phyloP scores from a whole-genome alignment of 345 rosid species.

The Ceriops tagal region DNA sequence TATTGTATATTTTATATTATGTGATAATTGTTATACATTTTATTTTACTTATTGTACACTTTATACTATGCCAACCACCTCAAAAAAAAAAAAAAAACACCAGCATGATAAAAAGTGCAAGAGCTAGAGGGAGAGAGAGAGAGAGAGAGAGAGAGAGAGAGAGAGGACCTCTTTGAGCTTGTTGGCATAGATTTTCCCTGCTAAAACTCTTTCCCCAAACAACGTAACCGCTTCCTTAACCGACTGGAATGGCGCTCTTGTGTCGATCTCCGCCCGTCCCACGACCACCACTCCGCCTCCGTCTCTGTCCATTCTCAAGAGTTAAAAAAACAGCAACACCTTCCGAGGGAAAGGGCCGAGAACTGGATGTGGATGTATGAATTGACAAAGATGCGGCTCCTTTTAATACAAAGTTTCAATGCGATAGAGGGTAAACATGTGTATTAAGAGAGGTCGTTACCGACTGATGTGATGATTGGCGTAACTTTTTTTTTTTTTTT shows the following conservation, averaged over 20 bases:
- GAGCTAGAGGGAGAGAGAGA: not conserved
- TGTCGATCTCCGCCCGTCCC: constrained; percentile 29
- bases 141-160: not conserved
- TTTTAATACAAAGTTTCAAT: not conserved
- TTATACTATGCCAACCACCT: too few species aligned
- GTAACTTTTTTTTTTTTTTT: too few species aligned
- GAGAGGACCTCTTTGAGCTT: constrained; percentile 24
- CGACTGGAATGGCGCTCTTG: constrained; percentile 23
- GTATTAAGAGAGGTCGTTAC: constrained; percentile 1
- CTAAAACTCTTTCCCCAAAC: constrained; percentile 31
- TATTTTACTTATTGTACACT: too few species aligned
- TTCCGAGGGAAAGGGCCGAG: not conserved
- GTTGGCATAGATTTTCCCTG: constrained; percentile 22
- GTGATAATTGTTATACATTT: too few species aligned
- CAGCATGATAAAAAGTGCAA: not conserved
- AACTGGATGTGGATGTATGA: not conserved
- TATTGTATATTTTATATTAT: too few species aligned
- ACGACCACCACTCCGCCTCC: constrained; percentile 9
- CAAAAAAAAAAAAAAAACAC: not conserved
- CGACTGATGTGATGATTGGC: not conserved
- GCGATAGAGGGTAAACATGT: too few species aligned
- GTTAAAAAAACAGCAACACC: not conserved
- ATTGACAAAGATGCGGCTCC: not conserved
- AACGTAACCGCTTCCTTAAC: constrained; percentile 27
- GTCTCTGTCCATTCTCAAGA: constrained; percentile 5